Conservation (phyloP, 768 basidiomycete genomes). For the Pulveroboletus sp. region DNA sequence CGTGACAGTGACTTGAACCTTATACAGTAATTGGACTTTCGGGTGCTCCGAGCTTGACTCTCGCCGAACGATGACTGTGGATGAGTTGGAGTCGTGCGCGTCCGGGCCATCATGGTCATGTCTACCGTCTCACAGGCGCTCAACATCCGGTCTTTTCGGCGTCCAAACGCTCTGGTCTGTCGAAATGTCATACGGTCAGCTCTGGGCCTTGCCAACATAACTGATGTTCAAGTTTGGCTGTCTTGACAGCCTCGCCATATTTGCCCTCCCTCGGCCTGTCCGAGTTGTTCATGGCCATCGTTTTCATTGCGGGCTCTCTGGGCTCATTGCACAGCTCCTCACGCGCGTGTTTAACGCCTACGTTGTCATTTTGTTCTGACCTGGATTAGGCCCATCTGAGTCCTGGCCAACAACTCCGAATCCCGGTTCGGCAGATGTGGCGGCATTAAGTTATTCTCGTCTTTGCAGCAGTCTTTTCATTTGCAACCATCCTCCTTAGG, state of each 20-base stretch:
- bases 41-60: too few species aligned
- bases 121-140: too few species aligned
- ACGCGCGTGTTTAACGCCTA: conserved; percentile 53
- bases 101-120: too few species aligned
- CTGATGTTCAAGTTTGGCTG: too few species aligned
- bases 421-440: conserved; percentile 82
- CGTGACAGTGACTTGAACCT: too few species aligned
- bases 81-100: too few species aligned
- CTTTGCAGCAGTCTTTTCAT: conserved; percentile 61
- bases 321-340: conserved; percentile 87
- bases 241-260: conserved; percentile 70
- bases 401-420: conserved; percentile 81
- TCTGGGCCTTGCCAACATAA: not conserved
- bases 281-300: conserved; percentile 84
- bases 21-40: too few species aligned
- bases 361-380: not conserved
- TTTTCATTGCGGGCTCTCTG: conserved; percentile 92
- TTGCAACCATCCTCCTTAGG: conserved; percentile 79
- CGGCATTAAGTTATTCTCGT: conserved; percentile 83
- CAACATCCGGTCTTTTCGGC: conserved; percentile 76
- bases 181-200: conserved; percentile 84
- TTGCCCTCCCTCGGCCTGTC: conserved; percentile 84
- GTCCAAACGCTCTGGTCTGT: conserved; percentile 92
- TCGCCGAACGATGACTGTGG: too few species aligned
- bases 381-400: conserved; percentile 31